phyloP scores from a whole-genome alignment of 768 basidiomycete genomes.

The Russula ochroleuca region DNA sequence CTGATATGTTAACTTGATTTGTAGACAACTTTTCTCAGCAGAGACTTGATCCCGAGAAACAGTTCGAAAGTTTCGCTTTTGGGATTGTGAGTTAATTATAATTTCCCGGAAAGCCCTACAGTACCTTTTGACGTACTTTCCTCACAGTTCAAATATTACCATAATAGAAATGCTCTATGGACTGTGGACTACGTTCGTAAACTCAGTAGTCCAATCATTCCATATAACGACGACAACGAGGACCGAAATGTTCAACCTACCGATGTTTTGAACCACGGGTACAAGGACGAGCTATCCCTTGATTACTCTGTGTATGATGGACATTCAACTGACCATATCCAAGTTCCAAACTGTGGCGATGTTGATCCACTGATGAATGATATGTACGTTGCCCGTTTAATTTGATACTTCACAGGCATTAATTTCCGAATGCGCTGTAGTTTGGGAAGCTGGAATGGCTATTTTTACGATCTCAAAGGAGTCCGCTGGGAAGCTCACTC shows the following conservation, averaged over 20 bases:
- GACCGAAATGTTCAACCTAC: constrained; percentile 7
- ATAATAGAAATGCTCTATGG: background rate
- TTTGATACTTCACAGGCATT: background rate
- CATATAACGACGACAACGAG: constrained; percentile 16
- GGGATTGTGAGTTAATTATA: constrained; percentile 23
- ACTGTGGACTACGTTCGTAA: constrained; percentile 8
- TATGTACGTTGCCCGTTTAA: constrained; percentile 2
- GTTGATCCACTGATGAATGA: constrained; percentile 8
- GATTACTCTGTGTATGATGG: constrained; percentile 21
- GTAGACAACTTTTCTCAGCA: constrained; percentile 28
- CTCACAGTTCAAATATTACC: constrained; percentile 12
- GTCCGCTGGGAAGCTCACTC: background rate
- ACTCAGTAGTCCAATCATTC: background rate
- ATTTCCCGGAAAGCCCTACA: too few species aligned
- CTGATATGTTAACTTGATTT: background rate
- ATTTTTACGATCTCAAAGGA: constrained; percentile 10
- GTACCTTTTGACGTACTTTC: background rate
- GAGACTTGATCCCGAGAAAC: constrained; percentile 21
- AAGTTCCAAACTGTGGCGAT: background rate
- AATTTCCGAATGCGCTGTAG: background rate
- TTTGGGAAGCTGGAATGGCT: constrained; percentile 22
- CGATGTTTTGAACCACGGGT: constrained; percentile 11
- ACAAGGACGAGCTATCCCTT: constrained; percentile 11
- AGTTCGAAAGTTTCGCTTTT: constrained; percentile 27
- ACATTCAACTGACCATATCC: background rate